phyloP scores from a whole-genome alignment of 116 monocot species.

The Papilionanthe hybrid region DNA sequence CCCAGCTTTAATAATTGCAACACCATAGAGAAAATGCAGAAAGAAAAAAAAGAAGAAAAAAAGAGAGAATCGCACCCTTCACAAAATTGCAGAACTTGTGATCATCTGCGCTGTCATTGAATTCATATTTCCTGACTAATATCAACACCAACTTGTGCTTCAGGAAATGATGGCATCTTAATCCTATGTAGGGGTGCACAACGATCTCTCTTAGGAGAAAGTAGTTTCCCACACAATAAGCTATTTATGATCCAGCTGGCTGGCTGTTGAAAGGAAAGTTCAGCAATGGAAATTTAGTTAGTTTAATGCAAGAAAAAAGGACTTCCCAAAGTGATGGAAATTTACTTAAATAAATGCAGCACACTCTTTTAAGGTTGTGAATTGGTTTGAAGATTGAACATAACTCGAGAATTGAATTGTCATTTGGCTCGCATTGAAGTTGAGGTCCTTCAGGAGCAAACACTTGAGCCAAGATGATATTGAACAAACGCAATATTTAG shows the following conservation, averaged over 20 bases:
- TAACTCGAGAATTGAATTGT: no score
- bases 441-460: no score
- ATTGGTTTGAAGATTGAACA: no score
- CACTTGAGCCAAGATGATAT: neutral
- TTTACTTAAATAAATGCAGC: neutral
- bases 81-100: no score
- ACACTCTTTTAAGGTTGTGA: neutral
- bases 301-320: neutral
- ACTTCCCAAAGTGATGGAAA: neutral
- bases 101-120: neutral
- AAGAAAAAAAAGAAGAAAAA: no score
- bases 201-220: conserved; percentile 51
- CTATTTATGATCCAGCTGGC: conserved; percentile 63
- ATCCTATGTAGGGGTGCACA: conserved; percentile 41
- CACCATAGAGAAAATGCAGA: no score
- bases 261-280: conserved; percentile 25
- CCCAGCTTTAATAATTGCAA: no score
- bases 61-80: no score
- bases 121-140: conserved; percentile 21
- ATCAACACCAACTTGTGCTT: conserved; percentile 1
- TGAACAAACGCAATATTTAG: neutral
- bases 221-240: conserved; percentile 58
- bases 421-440: no score
- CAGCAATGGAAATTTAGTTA: neutral
- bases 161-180: conserved; percentile 40